Evolutionary conservation across 257 asterid species (phyloP).

Genomic region (Solanum bulbocastanum): DNA sequence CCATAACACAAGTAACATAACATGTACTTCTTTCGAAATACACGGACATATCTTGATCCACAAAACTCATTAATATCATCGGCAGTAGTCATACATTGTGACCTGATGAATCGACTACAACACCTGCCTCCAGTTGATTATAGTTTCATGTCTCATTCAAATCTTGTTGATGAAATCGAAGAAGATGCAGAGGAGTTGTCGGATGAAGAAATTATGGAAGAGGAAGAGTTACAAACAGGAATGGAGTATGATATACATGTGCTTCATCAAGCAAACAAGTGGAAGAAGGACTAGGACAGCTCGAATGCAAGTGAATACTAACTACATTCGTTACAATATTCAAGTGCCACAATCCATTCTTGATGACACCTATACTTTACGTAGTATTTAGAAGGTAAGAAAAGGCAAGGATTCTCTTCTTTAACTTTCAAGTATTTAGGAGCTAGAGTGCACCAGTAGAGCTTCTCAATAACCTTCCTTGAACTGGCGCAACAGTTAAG

Average conservation of each 20-base stretch:
- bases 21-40: background rate
- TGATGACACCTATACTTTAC: background rate
- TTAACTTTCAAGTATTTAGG: background rate
- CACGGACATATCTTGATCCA: background rate
- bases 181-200: too few species aligned
- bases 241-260: background rate
- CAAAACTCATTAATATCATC: background rate
- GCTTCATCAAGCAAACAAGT: background rate
- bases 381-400: background rate
- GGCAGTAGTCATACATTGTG: background rate
- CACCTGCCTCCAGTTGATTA: background rate
- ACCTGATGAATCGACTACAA: too few species aligned
- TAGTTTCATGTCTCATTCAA: background rate
- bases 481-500: background rate
- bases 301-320: too few species aligned
- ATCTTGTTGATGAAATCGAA: background rate
- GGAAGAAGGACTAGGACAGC: background rate
- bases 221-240: background rate
- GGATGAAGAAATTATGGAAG: background rate
- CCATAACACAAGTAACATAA: background rate
- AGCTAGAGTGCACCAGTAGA: background rate
- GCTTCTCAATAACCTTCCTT: background rate
- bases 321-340: too few species aligned
- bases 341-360: too few species aligned
- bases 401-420: background rate